A percentile compares a stretch with the other conserved stretches of the same genome.
Evolutionary conservation across 2,329 filamentous ascomycete genomes (phyloP).

Genomic region (Penicillium nordicum): DNA sequence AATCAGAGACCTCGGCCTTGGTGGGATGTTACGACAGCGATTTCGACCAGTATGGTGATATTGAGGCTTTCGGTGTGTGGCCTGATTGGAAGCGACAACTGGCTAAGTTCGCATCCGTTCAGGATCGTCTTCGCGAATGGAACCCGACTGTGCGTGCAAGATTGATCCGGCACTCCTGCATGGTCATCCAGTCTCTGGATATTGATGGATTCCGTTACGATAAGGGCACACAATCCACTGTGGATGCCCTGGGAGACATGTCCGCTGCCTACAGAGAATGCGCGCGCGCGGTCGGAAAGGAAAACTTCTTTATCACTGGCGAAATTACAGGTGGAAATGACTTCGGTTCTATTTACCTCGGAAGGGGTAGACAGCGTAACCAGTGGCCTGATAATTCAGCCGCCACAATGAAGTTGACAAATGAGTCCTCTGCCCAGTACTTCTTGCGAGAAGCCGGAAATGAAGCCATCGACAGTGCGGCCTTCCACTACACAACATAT

Average conservation of each 20-base stretch:
- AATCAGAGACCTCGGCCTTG: conserved; percentile 47
- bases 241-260: conserved; percentile 59
- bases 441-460: conserved; percentile 54
- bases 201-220: conserved; percentile 66
- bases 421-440: conserved; percentile 41
- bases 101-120: conserved; percentile 63
- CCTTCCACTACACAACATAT: conserved; percentile 63
- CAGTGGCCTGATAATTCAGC: conserved; percentile 46
- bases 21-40: conserved; percentile 61
- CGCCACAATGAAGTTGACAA: conserved; percentile 49
- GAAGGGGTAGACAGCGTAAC: conserved; percentile 56
- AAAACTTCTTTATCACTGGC: conserved; percentile 63
- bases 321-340: conserved; percentile 63
- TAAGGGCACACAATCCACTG: conserved; percentile 62
- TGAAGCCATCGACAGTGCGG: conserved; percentile 57
- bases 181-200: conserved; percentile 59
- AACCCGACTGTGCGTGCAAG: conserved; percentile 55
- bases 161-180: conserved; percentile 60
- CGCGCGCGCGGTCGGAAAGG: conserved; percentile 54
- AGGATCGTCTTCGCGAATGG: conserved; percentile 66
- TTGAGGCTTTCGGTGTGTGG: conserved; percentile 61
- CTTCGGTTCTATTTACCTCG: conserved; percentile 59
- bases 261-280: conserved; percentile 57
- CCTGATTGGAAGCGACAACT: conserved; percentile 62
- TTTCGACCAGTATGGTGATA: conserved; percentile 64